Conservation (phyloP, 2,329 filamentous ascomycete species). For the Sporothrix protearum region DNA sequence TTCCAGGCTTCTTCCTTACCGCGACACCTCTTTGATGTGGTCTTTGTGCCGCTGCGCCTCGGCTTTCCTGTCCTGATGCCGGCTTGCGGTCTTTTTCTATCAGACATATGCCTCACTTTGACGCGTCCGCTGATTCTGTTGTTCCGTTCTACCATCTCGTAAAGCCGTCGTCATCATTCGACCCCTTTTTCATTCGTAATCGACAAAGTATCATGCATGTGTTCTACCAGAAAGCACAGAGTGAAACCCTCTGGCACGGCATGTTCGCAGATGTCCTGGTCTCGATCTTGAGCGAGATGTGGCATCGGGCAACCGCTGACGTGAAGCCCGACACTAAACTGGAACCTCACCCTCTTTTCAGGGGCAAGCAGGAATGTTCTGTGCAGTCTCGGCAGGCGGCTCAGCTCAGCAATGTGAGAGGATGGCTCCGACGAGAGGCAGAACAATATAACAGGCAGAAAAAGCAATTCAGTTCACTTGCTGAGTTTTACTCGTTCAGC, state of each 20-base stretch:
- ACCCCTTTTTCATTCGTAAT: neutral
- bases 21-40: neutral
- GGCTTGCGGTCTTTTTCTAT: neutral
- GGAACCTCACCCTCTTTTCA: neutral
- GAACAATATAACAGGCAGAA: neutral
- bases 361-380: neutral
- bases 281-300: neutral
- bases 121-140: neutral
- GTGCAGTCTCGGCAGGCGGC: neutral
- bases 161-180: neutral
- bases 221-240: neutral
- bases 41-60: neutral
- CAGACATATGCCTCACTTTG: neutral
- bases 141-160: neutral
- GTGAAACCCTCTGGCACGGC: neutral
- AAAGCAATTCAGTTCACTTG: neutral
- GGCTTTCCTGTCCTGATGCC: neutral
- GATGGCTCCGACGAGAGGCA: neutral
- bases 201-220: neutral
- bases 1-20: no score
- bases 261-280: neutral
- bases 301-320: constrained; percentile 1
- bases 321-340: neutral
- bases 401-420: neutral
- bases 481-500: neutral